These are phyloP conservation scores for Diatrype stigma DNA, from an alignment of 2,329 filamentous ascomycete species.

Conservation along the genomic window DNA sequence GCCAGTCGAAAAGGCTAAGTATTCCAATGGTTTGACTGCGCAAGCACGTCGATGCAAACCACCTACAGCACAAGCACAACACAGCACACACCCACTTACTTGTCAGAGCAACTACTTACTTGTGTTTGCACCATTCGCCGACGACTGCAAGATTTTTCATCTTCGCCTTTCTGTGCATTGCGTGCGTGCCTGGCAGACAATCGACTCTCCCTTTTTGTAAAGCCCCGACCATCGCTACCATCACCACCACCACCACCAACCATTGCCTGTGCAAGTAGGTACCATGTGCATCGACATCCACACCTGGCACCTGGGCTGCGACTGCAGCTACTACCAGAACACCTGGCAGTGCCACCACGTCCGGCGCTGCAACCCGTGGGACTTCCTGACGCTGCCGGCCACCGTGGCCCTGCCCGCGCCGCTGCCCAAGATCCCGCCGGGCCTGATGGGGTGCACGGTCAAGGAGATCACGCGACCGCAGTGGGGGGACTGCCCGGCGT, in stretches of 20 bases:
- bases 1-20: too few relatives aligned
- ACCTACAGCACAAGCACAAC: too few relatives aligned
- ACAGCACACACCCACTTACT: too few relatives aligned
- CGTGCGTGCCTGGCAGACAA: too few relatives aligned
- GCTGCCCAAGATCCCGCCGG: slow-evolving; percentile 13
- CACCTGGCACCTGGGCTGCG: slow-evolving; percentile 23
- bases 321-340: slow-evolving; percentile 31
- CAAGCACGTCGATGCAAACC: too few relatives aligned
- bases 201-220: too few relatives aligned
- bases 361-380: slow-evolving; percentile 12
- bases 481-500: slow-evolving; percentile 17
- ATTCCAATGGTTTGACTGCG: too few relatives aligned
- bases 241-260: not conserved
- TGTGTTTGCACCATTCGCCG: too few relatives aligned
- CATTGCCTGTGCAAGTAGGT: not conserved
- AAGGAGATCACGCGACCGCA: slow-evolving; percentile 17
- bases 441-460: slow-evolving; percentile 14
- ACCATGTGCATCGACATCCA: slow-evolving; percentile 32
- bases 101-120: too few relatives aligned
- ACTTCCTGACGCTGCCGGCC: slow-evolving; percentile 17
- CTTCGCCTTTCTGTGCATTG: too few relatives aligned
- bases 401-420: slow-evolving; percentile 17
- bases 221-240: too few relatives aligned
- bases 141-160: too few relatives aligned
- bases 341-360: slow-evolving; percentile 27